phyloP scores from a whole-genome alignment of 2,329 filamentous ascomycete genomes.

The Penicillium sp. region DNA sequence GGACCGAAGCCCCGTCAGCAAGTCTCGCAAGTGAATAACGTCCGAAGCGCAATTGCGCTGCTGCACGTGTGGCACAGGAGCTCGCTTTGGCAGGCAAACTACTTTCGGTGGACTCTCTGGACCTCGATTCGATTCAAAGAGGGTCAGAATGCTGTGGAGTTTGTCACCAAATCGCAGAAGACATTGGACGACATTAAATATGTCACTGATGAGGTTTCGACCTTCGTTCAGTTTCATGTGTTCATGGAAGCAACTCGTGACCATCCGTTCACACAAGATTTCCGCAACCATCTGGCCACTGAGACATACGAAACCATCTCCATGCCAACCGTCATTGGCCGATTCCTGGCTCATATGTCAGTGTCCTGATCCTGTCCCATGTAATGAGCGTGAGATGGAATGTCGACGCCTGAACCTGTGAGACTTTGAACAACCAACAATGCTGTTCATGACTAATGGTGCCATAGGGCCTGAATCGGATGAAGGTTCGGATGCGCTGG shows the following conservation, averaged over 20 bases:
- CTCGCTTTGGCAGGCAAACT: background rate
- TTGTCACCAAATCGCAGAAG: background rate
- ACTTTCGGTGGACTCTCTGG: background rate
- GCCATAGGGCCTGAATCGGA: background rate
- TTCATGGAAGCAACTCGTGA: background rate
- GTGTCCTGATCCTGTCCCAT: background rate
- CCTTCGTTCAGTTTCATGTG: background rate
- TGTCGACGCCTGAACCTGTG: background rate
- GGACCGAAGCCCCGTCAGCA: background rate
- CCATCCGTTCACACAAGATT: background rate
- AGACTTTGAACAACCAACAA: background rate
- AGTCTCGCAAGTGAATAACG: background rate
- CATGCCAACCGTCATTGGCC: background rate
- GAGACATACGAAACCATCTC: background rate
- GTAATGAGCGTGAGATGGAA: background rate
- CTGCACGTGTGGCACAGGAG: background rate
- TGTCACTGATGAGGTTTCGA: background rate
- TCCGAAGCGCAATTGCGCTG: background rate
- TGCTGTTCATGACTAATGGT: background rate
- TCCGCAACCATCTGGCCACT: background rate
- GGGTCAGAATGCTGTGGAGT: background rate
- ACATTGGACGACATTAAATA: background rate
- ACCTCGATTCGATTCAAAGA: background rate
- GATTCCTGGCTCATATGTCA: background rate
- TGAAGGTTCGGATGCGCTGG: background rate